A percentile compares a stretch with the other conserved stretches of the same genome.
Conservation (phyloP, 2,329 filamentous ascomycete genomes). For the Neoarthrinium moseri region DNA sequence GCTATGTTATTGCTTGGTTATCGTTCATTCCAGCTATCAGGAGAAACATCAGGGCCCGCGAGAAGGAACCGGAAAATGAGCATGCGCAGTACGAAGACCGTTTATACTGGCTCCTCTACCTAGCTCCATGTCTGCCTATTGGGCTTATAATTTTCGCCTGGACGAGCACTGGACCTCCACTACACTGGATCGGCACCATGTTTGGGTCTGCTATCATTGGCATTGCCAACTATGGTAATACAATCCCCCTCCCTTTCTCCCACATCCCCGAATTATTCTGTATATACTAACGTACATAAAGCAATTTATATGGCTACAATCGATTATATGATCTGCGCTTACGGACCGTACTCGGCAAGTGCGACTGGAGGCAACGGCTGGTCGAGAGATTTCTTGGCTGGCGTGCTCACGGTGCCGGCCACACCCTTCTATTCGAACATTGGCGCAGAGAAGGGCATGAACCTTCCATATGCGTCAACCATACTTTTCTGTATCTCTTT, state of each 20-base stretch:
- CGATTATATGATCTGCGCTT: conserved; percentile 67
- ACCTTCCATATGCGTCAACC: conserved; percentile 52
- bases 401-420: conserved; percentile 62
- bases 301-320: conserved; percentile 68
- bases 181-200: conserved; percentile 65
- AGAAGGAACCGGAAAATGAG: conserved; percentile 44
- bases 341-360: conserved; percentile 64
- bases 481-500: conserved; percentile 52
- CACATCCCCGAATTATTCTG: too few species aligned
- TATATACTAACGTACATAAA: too few species aligned
- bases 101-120: conserved; percentile 57
- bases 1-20: conserved; percentile 59
- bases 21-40: conserved; percentile 52
- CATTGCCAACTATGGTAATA: conserved; percentile 62
- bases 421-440: conserved; percentile 54
- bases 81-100: conserved; percentile 62
- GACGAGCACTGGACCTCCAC: conserved; percentile 49
- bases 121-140: conserved; percentile 56
- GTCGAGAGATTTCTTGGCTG: conserved; percentile 63
- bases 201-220: conserved; percentile 60
- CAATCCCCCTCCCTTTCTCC: too few species aligned
- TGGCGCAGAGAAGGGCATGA: conserved; percentile 40
- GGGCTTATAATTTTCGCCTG: conserved; percentile 66
- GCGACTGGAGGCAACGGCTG: conserved; percentile 68
- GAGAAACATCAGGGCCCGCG: conserved; percentile 42